Conservation (phyloP, 768 basidiomycete genomes). For the Suillus fuscotomentosus region DNA sequence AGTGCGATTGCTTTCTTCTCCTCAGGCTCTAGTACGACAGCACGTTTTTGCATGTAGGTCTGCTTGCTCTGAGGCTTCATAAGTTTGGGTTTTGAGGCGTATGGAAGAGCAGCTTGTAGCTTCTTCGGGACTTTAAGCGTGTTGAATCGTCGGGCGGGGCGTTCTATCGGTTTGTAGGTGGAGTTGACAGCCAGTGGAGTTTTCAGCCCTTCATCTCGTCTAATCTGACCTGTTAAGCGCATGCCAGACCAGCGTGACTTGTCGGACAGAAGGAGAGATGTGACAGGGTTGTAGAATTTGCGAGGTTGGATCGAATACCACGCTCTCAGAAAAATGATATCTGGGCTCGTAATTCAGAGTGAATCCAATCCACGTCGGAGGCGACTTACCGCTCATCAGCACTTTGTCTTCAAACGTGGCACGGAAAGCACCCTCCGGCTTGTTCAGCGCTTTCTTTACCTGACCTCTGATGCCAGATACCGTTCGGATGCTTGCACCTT, state of each 20-base stretch:
- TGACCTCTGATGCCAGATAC: slow-evolving; percentile 97
- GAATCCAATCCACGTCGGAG: background rate
- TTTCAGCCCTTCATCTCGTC: slow-evolving; percentile 80
- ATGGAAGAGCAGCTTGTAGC: slow-evolving; percentile 89
- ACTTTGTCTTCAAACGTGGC: slow-evolving; percentile 99
- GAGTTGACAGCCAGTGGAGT: slow-evolving; percentile 84
- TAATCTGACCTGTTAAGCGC: slow-evolving; percentile 92
- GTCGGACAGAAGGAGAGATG: slow-evolving; percentile 80
- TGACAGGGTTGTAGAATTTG: slow-evolving; percentile 96
- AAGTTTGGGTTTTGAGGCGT: slow-evolving; percentile 86
- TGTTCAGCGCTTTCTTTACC: slow-evolving; percentile 93
- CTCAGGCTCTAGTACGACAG: slow-evolving; percentile 93
- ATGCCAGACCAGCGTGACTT: slow-evolving; percentile 90
- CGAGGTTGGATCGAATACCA: slow-evolving; percentile 97
- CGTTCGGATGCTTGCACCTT: slow-evolving; percentile 94
- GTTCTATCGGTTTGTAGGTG: slow-evolving; percentile 80
- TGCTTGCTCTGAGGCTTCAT: slow-evolving; percentile 68
- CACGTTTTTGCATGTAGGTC: slow-evolving; percentile 94
- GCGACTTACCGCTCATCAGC: slow-evolving; percentile 82
- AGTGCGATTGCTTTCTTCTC: slow-evolving; percentile 91
- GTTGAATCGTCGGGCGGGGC: slow-evolving; percentile 84
- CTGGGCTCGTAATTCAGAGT: slow-evolving; percentile 36
- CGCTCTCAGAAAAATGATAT: slow-evolving; percentile 91
- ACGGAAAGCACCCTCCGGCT: slow-evolving; percentile 93
- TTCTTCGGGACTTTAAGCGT: slow-evolving; percentile 84